Evolutionary conservation across 2,329 filamentous ascomycete species (phyloP).

Genomic region (Exutisphaerella laricina): DNA sequence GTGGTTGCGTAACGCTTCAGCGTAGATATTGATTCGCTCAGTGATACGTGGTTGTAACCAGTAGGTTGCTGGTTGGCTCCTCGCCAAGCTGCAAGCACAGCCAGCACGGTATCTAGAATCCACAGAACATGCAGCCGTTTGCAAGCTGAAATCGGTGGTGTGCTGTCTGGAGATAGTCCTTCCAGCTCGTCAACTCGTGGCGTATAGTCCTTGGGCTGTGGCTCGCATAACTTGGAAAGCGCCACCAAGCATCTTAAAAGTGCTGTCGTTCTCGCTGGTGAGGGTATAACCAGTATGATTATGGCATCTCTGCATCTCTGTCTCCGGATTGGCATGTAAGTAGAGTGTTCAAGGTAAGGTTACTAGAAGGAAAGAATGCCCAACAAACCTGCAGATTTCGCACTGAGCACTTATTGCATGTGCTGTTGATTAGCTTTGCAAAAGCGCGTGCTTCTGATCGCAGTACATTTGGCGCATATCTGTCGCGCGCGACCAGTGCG

Average conservation of each 20-base stretch:
- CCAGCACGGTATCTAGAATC: conserved; percentile 20
- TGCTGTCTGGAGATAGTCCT: conserved; percentile 4
- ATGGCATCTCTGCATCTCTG: conserved; percentile 23
- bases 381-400: conserved; percentile 24
- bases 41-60: not conserved
- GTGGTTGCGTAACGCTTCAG: not conserved
- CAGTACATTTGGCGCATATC: conserved; percentile 1
- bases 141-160: conserved; percentile 10
- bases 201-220: conserved; percentile 4
- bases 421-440: conserved; percentile 12
- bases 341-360: conserved; percentile 4
- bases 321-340: conserved; percentile 13
- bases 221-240: conserved; percentile 14
- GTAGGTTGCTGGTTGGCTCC: not conserved
- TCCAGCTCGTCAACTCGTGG: conserved; percentile 10
- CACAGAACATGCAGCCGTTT: conserved; percentile 23
- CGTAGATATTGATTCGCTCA: not conserved
- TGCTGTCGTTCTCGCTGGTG: conserved; percentile 8
- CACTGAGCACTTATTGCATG: conserved; percentile 21
- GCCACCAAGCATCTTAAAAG: conserved; percentile 16
- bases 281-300: conserved; percentile 17
- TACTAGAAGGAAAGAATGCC: not conserved
- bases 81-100: conserved; percentile 4
- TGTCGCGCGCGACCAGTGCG: not conserved
- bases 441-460: conserved; percentile 6